Evolutionary conservation across 352 stramenopile genomes (phyloP), one percentile per base, ranked within the genome.

Genomic region (Phytophthora europaea): DNA sequence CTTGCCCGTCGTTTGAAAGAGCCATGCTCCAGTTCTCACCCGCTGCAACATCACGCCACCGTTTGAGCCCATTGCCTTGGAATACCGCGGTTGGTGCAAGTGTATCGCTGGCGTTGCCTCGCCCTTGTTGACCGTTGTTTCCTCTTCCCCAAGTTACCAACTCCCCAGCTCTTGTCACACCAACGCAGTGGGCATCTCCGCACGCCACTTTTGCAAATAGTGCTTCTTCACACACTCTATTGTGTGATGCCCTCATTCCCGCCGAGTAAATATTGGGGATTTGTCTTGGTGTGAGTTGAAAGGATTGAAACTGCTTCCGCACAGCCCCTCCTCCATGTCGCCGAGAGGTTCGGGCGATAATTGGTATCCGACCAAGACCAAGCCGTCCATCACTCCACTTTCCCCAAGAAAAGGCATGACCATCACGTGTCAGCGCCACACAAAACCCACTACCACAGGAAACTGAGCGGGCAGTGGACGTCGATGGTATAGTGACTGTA

Each of bases 1-100:
- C 80, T 20, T 81, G 64, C 0, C 92, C 94, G 12, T 83, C 61
- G 3, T 52, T 62, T 16, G 91, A 85, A 8, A 98, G 74, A 15
- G 86, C 89, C 73, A 98, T 79, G 31, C 80, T 89, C 79, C 91
- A 98, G 57, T 94, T 91, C 33, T 88, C 78, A 4, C 93, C 93
- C 1, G 83, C 85, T 22, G 82, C 80, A 36, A 94, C 78, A 22
- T 91, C 83, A 8, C 55, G 55, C 81, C 80, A 92, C 20, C n/a
- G 23, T 8, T 60, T 65, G 26, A 43, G 8, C 40, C n/a, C 40
- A 64, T 38, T 55, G 9, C 20, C 2, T 79, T 65, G 58, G 2
- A 70, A 54, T 22, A 80, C 48, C 15, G 8, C 15, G 6, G 57
- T 74, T 16, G 85, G 84, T 4, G 45, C 31, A 57, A 86, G 50